Percentiles rank a stretch among this genome's conserved stretches.
Evolutionary conservation across 192 early-diverging fungal species (phyloP).

Genomic region (Backusella tarrabulga): DNA sequence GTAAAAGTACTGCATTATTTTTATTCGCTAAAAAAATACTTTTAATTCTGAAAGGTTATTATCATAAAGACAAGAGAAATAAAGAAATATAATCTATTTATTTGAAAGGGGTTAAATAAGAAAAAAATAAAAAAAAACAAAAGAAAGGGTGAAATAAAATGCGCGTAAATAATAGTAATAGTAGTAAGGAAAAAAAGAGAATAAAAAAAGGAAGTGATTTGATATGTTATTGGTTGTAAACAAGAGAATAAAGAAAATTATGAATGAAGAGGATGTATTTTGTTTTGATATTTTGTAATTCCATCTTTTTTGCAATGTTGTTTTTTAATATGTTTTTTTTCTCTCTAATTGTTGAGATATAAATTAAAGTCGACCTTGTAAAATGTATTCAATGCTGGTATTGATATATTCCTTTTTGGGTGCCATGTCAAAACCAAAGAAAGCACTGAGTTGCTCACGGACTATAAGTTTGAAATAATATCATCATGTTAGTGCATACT

Average conservation of each 20-base stretch:
- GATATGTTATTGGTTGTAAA: background rate
- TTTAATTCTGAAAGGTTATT: background rate
- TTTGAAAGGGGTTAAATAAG: background rate
- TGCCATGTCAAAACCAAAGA: constrained; percentile 86
- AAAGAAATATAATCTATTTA: constrained; percentile 5
- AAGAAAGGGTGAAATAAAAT: background rate
- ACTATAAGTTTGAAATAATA: constrained; percentile 49
- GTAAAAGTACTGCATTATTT: background rate
- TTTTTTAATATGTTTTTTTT: background rate
- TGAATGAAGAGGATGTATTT: background rate
- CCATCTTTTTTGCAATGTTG: background rate
- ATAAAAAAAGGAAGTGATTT: background rate
- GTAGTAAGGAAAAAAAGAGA: background rate
- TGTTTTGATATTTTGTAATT: background rate
- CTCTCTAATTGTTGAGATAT: background rate
- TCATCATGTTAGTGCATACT: background rate
- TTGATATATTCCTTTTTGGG: constrained; percentile 88
- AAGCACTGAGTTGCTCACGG: constrained; percentile 80
- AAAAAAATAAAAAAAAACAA: background rate
- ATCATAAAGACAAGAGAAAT: background rate
- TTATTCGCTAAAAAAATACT: background rate
- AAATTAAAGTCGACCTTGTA: constrained; percentile 46
- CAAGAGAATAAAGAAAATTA: background rate
- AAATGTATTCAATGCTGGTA: constrained; percentile 73
- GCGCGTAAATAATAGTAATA: background rate